Evolutionary conservation across 1,284 basidiomycete genomes (phyloP), one percentile per base, ranked within the genome.

Genomic region (Rhodotorula mucilaginosa): DNA sequence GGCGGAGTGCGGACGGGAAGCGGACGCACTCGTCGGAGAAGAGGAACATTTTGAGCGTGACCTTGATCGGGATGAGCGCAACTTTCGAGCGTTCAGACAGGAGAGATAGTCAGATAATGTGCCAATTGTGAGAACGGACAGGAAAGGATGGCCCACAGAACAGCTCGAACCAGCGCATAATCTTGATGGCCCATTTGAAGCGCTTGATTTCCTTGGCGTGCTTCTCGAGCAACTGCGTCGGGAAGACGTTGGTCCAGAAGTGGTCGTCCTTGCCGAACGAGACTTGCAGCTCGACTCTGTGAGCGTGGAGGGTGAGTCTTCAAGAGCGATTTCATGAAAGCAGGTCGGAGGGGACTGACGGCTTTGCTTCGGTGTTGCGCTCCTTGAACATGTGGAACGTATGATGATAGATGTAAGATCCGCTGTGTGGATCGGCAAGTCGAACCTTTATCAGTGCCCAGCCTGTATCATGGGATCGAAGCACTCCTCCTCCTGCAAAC

Each of bases 171-270:
- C 81, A 81, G 78, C 86, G 84, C 68, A 86, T 83, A 67, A 82
- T 76, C 68, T 84, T 85, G 71, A 89, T 81, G 1, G 84, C 85
- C 58, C 82, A 82, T 19, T 85, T 84, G 79, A 89, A 88, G 65
- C 86, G 86, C 78, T 83, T 84, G 78, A 88, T 88, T 70, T 88
- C 87, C 31, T 74, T 77, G 68, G 72, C 80, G 77, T 82, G 86
- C 82, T 80, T 82, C 31, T 84, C 83, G 59, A 86, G 82, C 29
- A 88, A 82, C 56, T 83, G 77, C 58, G 86, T 86, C 7, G 88
- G 87, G 79, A 87, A 89, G 65, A 88, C 83, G 77, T 89, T 88
- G 66, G 85, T 85, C 88, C 87, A 89, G 78, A 89, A 89, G 73
- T 83, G 67, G 16, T 61, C 83, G 67, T 84, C 87, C 71, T 86